These are phyloP conservation scores for Rhododendron ferrugineum DNA, from an alignment of 148 eudicot genomes.

Conservation along the genomic window DNA sequence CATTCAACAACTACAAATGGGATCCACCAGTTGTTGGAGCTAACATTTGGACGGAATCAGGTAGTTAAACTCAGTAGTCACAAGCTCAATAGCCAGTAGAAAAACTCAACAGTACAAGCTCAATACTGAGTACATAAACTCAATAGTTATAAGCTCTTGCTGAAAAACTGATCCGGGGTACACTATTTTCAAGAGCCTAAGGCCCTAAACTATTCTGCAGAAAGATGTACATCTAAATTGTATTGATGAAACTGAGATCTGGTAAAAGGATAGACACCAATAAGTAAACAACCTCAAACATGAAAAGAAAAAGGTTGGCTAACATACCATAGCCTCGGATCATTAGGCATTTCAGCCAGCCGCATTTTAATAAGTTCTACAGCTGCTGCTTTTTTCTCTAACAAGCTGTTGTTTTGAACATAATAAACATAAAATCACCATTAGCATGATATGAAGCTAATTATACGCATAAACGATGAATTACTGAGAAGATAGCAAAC, in stretches of 20 bases:
- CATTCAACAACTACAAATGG: background rate
- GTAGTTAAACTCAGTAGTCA: background rate
- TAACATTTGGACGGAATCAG: background rate
- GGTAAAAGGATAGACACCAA: background rate
- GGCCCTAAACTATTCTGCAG: background rate
- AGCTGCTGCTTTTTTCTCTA: constrained; percentile 90
- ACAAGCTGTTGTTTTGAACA: constrained; percentile 28
- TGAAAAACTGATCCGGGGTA: background rate
- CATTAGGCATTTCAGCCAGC: constrained; percentile 59
- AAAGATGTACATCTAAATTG: background rate
- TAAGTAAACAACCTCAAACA: background rate
- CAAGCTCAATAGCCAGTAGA: background rate
- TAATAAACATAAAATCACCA: background rate
- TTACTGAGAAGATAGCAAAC: background rate
- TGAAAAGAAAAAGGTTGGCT: background rate
- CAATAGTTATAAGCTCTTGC: background rate
- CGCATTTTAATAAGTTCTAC: constrained; percentile 75
- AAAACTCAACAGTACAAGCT: background rate
- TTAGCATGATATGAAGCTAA: background rate
- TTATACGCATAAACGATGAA: background rate
- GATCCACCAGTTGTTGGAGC: background rate
- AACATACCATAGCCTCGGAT: constrained; percentile 81
- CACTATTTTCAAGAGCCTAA: background rate
- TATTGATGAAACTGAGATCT: background rate
- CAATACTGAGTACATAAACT: background rate